Evolutionary conservation across 148 eudicot genomes (phyloP).

Genomic region (Oxyria digyna): DNA sequence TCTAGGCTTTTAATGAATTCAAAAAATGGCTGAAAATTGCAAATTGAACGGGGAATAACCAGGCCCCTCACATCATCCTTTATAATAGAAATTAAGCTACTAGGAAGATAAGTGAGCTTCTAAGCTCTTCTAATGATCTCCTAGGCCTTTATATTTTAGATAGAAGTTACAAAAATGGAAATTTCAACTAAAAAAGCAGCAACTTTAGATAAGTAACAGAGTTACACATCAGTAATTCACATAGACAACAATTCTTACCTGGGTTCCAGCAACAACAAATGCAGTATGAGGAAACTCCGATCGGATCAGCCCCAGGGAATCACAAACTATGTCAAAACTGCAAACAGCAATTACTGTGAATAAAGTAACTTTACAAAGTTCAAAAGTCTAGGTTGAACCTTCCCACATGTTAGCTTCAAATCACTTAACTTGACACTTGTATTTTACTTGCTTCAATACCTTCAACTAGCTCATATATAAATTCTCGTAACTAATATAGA

Average conservation of each 20-base stretch:
- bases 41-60: no score
- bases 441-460: neutral
- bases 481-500: neutral
- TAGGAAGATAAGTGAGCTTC: no score
- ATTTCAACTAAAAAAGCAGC: neutral
- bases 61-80: no score
- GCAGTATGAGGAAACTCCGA: constrained; percentile 84
- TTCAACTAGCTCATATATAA: neutral
- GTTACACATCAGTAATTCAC: no score
- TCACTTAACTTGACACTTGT: neutral
- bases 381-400: no score
- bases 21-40: no score
- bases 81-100: no score
- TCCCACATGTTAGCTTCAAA: no score
- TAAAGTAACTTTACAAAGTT: neutral
- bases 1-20: no score
- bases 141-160: no score
- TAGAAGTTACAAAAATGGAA: no score
- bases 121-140: neutral
- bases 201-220: neutral
- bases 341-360: no score
- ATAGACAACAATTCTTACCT: constrained; percentile 34
- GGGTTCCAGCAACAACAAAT: constrained; percentile 77
- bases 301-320: constrained; percentile 73
- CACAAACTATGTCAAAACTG: constrained; percentile 85